phyloP scores from a whole-genome alignment of 2,329 filamentous ascomycete species.

The Apiospora sp. region DNA sequence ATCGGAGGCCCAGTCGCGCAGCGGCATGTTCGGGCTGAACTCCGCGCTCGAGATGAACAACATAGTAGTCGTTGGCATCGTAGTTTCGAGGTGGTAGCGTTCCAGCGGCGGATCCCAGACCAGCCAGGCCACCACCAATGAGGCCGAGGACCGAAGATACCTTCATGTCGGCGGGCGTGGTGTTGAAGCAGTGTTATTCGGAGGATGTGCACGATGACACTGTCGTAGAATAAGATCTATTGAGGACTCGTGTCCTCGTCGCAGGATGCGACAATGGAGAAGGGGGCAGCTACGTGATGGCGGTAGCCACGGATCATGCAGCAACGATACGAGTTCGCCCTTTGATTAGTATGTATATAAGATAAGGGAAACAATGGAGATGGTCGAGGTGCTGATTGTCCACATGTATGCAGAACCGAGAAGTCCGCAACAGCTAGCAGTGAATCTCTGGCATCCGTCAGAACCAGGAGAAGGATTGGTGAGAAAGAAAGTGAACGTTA shows the following conservation, averaged over 20 bases:
- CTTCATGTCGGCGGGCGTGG: conserved; percentile 53
- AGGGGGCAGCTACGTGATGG: neutral
- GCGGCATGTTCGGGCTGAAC: conserved; percentile 75
- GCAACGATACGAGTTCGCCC: conserved; percentile 6
- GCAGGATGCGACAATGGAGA: conserved; percentile 21
- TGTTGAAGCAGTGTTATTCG: conserved; percentile 9
- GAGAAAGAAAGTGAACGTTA: conserved; percentile 14
- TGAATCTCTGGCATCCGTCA: neutral
- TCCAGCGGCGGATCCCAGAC: conserved; percentile 56
- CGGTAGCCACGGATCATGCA: neutral
- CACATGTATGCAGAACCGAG: neutral
- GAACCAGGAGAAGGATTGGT: conserved; percentile 14
- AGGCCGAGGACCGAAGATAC: conserved; percentile 60
- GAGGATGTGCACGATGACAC: neutral
- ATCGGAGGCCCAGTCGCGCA: conserved; percentile 73
- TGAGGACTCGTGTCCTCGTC: conserved; percentile 14
- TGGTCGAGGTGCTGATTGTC: conserved; percentile 4
- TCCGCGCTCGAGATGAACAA: conserved; percentile 78
- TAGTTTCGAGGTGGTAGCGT: conserved; percentile 71
- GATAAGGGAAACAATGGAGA: conserved; percentile 4
- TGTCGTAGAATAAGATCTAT: neutral
- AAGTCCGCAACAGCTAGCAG: neutral
- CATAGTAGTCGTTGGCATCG: conserved; percentile 88
- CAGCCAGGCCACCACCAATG: conserved; percentile 55
- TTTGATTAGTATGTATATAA: conserved; percentile 16